phyloP scores from a whole-genome alignment of 106 monocot genomes.

The Dendrobium officinale region DNA sequence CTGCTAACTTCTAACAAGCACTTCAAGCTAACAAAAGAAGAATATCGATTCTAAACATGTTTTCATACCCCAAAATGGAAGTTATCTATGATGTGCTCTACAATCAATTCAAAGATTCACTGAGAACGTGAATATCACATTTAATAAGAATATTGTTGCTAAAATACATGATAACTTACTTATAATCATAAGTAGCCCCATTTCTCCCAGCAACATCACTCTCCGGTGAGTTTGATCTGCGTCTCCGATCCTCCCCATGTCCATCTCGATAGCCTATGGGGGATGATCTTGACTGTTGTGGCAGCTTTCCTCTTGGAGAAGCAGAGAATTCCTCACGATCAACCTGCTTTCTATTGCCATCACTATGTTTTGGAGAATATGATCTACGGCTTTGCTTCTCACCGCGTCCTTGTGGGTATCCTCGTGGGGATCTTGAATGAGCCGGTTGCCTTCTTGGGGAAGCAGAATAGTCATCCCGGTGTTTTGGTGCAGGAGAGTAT shows the following conservation, averaged over 20 bases:
- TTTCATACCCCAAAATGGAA: background rate
- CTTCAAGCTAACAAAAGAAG: background rate
- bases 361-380: conserved; percentile 18
- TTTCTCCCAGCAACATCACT: too few species aligned
- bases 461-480: conserved; percentile 28
- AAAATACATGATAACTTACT: background rate
- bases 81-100: background rate
- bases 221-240: background rate
- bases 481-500: conserved; percentile 50
- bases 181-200: background rate
- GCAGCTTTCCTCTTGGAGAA: background rate
- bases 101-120: background rate
- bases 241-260: background rate
- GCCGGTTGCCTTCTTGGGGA: conserved; percentile 29
- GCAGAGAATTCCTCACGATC: background rate
- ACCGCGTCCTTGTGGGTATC: conserved; percentile 7
- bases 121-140: background rate
- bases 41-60: background rate
- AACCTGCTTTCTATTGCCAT: conserved; percentile 14
- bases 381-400: conserved; percentile 21
- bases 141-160: background rate
- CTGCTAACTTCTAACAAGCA: background rate
- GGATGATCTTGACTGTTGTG: background rate
- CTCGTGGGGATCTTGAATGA: conserved; percentile 25
- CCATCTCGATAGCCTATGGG: background rate